These are phyloP conservation scores for Colletotrichum caudatum DNA, from an alignment of 2,329 filamentous ascomycete genomes.

Conservation along the genomic window DNA sequence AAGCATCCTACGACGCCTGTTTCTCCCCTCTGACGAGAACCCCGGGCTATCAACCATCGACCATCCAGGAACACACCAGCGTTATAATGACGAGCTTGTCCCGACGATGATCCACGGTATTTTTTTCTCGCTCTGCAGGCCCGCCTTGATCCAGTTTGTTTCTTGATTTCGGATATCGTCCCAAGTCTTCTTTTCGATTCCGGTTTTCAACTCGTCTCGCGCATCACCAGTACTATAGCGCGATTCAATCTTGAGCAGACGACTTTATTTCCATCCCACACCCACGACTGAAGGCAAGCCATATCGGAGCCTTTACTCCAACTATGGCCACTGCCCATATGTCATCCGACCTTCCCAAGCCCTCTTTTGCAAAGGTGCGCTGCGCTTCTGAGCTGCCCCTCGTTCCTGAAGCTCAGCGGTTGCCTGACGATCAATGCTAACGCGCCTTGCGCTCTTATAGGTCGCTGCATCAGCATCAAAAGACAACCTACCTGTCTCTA, in stretches of 20 bases:
- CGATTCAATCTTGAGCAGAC: conserved; percentile 22
- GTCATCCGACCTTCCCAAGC: conserved; percentile 64
- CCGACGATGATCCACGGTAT: conserved; percentile 69
- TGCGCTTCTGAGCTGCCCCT: conserved; percentile 1
- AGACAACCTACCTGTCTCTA: conserved; percentile 50
- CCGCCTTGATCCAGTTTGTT: conserved; percentile 66
- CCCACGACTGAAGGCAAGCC: conserved; percentile 19
- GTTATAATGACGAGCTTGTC: conserved; percentile 54
- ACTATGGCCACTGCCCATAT: conserved; percentile 63
- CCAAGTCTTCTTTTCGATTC: conserved; percentile 44
- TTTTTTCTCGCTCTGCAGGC: conserved; percentile 61
- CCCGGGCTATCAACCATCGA: conserved; percentile 30
- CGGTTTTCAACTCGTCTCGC: conserved; percentile 35
- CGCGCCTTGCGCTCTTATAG: conserved; percentile 48
- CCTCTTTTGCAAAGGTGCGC: conserved; percentile 82
- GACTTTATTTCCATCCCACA: conserved; percentile 41
- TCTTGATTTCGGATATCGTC: conserved; percentile 60
- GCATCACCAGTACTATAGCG: conserved; percentile 38
- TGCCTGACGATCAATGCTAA: conserved; percentile 40
- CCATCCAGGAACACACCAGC: conserved; percentile 41
- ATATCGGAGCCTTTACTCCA: not conserved
- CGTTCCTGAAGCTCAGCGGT: conserved; percentile 7
- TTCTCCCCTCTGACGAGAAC: conserved; percentile 22
- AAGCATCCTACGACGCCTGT: conserved; percentile 22
- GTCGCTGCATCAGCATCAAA: conserved; percentile 62